Percentiles rank a stretch among this genome's conserved stretches.
Evolutionary conservation across 129 eudicot genomes (phyloP).

Genomic region (Arctium lappa): DNA sequence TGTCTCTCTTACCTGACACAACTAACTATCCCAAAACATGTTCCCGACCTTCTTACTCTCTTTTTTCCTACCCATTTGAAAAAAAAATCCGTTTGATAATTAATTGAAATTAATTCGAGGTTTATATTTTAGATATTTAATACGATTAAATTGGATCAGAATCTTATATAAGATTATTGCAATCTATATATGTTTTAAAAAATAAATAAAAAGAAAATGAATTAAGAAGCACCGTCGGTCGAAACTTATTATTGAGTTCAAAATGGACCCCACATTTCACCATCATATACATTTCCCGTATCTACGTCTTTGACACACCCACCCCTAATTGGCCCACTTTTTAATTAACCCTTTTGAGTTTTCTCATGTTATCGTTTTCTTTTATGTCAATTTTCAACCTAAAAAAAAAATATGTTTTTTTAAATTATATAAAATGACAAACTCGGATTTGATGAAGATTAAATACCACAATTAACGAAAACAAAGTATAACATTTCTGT

Average conservation of each 20-base stretch:
- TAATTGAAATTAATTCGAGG: too few relatives aligned
- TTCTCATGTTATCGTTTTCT: too few relatives aligned
- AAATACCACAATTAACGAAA: too few relatives aligned
- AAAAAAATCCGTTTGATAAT: too few relatives aligned
- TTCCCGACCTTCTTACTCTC: neutral
- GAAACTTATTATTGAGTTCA: conserved; percentile 29
- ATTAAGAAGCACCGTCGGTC: conserved; percentile 43
- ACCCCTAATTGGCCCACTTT: neutral
- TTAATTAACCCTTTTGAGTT: too few relatives aligned
- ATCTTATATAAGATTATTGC: conserved; percentile 13
- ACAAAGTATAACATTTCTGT: too few relatives aligned
- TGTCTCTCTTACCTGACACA: neutral
- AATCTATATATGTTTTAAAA: neutral
- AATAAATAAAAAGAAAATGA: neutral
- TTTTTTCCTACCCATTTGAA: neutral
- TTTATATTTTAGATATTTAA: neutral
- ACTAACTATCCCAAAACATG: neutral
- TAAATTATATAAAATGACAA: neutral
- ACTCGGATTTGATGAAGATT: too few relatives aligned
- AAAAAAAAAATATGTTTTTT: too few relatives aligned
- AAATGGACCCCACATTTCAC: conserved; percentile 56
- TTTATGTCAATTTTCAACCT: too few relatives aligned
- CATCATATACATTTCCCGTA: conserved; percentile 45
- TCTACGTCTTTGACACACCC: conserved; percentile 34
- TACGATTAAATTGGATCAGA: conserved; percentile 2